Conservation (phyloP, 2,329 filamentous ascomycete species). For the Rutstroemia sp. region DNA sequence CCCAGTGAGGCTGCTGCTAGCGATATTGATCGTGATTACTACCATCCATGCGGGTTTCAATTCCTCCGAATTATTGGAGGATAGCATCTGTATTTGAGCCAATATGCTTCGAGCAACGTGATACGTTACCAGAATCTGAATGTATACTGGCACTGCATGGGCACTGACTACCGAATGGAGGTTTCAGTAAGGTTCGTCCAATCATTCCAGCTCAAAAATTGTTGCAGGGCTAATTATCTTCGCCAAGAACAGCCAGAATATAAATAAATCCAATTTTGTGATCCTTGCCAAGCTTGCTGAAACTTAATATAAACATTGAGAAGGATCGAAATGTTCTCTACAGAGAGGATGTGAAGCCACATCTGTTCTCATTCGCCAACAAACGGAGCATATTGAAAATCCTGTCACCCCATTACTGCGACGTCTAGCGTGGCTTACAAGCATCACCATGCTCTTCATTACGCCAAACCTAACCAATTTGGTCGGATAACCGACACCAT, state of each 20-base stretch:
- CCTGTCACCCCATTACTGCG: background rate
- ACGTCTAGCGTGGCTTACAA: conserved; percentile 5
- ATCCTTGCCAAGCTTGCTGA: conserved; percentile 7
- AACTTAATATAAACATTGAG: background rate
- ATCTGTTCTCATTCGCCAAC: background rate
- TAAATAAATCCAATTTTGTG: conserved; percentile 1
- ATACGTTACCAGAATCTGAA: background rate
- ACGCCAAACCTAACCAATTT: background rate
- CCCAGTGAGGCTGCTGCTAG: background rate
- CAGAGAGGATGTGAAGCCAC: background rate
- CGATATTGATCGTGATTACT: background rate
- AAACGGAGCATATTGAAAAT: background rate
- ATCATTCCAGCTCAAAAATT: background rate
- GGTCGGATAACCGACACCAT: background rate
- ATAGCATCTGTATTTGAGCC: background rate
- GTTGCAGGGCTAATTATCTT: background rate
- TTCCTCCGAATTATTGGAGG: background rate
- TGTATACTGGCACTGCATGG: background rate
- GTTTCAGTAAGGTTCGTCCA: background rate
- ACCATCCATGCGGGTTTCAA: background rate
- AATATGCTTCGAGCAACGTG: background rate
- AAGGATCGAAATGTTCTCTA: background rate
- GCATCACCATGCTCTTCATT: background rate
- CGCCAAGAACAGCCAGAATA: conserved; percentile 1
- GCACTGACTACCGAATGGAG: too few species aligned